phyloP scores from a whole-genome alignment of 192 early-diverging fungal species.

The Geranomyces michiganensis region DNA sequence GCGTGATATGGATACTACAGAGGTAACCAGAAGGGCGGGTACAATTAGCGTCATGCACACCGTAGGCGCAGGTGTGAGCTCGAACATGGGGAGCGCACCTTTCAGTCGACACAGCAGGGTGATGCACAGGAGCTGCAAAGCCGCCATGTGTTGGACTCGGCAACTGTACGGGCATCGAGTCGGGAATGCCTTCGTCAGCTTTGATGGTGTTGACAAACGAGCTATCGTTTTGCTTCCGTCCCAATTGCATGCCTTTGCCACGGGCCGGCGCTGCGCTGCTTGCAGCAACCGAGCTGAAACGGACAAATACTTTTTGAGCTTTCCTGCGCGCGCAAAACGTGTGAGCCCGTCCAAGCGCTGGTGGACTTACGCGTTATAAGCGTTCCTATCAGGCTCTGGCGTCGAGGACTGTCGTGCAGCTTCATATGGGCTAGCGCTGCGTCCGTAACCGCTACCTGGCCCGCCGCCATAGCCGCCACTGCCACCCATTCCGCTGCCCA shows the following conservation, averaged over 20 bases:
- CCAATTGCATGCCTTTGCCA: constrained; percentile 91
- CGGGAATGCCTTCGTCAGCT: constrained; percentile 75
- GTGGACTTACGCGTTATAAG: constrained; percentile 24
- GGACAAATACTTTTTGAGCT: too few species aligned
- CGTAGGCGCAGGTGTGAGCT: too few species aligned
- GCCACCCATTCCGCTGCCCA: constrained; percentile 33
- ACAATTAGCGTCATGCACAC: too few species aligned
- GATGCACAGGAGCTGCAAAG: constrained; percentile 29
- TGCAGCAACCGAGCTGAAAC: constrained; percentile 16
- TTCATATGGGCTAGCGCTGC: constrained; percentile 43
- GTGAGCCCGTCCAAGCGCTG: background rate
- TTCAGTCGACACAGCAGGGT: constrained; percentile 34
- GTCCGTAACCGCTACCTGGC: constrained; percentile 35
- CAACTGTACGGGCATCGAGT: constrained; percentile 25
- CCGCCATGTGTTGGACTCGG: constrained; percentile 21
- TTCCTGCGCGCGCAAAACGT: background rate
- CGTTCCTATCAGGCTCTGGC: constrained; percentile 27
- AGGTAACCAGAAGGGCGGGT: background rate
- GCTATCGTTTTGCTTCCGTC: constrained; percentile 80
- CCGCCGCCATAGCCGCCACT: constrained; percentile 54
- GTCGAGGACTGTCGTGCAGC: constrained; percentile 10
- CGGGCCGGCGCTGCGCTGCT: constrained; percentile 24
- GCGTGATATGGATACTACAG: constrained; percentile 77
- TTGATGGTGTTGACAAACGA: constrained; percentile 82
- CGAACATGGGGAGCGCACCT: constrained; percentile 25